Evolutionary conservation across 164 flowering plant species (phyloP).

Genomic region (Hamamelis virginiana): DNA sequence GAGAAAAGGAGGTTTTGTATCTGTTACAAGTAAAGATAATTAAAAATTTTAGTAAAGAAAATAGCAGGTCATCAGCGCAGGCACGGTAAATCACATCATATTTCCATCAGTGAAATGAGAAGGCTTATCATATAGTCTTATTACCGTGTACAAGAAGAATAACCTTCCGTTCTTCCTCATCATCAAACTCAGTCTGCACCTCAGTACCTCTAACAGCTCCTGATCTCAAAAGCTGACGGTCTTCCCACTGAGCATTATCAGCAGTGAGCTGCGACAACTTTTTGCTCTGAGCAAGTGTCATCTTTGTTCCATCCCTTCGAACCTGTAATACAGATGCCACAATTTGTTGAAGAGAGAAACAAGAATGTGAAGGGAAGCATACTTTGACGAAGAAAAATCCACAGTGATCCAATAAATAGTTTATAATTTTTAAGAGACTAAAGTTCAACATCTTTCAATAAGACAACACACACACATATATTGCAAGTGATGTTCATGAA

Average conservation of each 20-base stretch:
- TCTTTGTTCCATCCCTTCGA: conserved; percentile 81
- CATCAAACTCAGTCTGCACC: conserved; percentile 95
- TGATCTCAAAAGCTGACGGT: conserved; percentile 89
- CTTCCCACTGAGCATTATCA: conserved; percentile 99
- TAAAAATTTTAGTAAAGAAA: neutral
- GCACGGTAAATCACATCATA: neutral
- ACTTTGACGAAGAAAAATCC: neutral
- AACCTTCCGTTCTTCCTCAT: conserved; percentile 89
- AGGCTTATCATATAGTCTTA: conserved; percentile 8
- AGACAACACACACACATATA: too few species aligned
- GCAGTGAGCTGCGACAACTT: conserved; percentile 83
- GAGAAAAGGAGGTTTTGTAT: conserved; percentile 96
- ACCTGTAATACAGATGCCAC: conserved; percentile 36
- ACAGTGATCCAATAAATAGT: neutral
- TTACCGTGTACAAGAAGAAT: conserved; percentile 97
- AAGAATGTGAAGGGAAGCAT: neutral
- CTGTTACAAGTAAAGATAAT: conserved; percentile 32
- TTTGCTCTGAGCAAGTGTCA: conserved; percentile 95
- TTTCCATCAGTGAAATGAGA: neutral
- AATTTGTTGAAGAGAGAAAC: neutral
- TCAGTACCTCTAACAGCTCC: conserved; percentile 98
- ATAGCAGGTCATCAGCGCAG: neutral
- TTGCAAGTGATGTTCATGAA: too few species aligned
- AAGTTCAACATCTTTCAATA: too few species aligned
- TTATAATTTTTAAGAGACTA: neutral